Evolutionary conservation across 331 rosid genomes (phyloP), one percentile per base, ranked within the genome.

Genomic region (Rosa hybrid): DNA sequence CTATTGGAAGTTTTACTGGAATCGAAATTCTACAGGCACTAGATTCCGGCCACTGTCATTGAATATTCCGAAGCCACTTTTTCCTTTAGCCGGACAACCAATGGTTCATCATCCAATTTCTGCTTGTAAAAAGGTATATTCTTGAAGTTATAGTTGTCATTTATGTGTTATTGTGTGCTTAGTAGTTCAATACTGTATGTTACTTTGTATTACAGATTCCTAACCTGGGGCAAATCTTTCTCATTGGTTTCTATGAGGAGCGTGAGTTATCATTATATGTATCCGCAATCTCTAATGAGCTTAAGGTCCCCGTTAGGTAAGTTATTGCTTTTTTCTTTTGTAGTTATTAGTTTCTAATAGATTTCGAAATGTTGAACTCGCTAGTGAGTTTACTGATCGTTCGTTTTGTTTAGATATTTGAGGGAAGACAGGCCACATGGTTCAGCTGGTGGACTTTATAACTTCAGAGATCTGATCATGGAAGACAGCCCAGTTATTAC

Each of bases 401-500:
- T 38, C 70, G 77, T 80, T 51, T 56, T 70, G 71, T 78, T 70
- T 82, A 94, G 99, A 83, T 95, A 95, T 84, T 80, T 95, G 91
- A 95, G 77, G 86, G 99, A 95, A 81, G 98, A 95, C 45, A 93
- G 86, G 78, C 99, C 99, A 34, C 98, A 90, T 79, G 99, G 98
- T 76, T 95, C 99, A 50, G 99, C 96, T 77, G 99, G 99, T 81
- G 97, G 98, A 14, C 90, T 95, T 71, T 90, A 93, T 79, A 90
- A 88, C 83, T 95, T 95, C 76, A 89, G 90, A 82, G 96, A 95
- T 91, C 81, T 88, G 80, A 90, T 95, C 89, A 90, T 93, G 98
- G 98, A 95, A 88, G 98, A 93, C 39, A 84, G 75, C 85, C 97
- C 98, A 83, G 99, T 95, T 82, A 70, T 56, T 70, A 23, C 72